Conservation (phyloP, 257 asterid genomes). For the Capsicum pubescens region DNA sequence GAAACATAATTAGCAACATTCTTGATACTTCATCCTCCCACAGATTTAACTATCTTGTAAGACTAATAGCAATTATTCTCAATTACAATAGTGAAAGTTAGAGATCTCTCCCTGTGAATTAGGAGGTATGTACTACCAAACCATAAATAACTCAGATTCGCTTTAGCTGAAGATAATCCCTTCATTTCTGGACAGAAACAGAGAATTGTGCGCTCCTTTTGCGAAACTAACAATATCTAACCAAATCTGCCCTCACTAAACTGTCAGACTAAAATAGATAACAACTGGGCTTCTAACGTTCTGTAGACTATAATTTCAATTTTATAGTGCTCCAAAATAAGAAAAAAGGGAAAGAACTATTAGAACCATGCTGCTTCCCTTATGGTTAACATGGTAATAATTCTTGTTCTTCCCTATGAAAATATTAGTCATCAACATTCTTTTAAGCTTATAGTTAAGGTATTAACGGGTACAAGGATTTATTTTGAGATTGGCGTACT, state of each 20-base stretch:
- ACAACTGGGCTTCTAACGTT: background rate
- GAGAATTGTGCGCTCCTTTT: background rate
- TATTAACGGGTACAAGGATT: background rate
- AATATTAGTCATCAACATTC: background rate
- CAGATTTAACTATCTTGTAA: constrained; percentile 7
- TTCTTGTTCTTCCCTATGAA: background rate
- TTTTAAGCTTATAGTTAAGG: background rate
- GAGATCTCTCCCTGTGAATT: background rate
- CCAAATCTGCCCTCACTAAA: background rate
- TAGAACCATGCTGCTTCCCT: background rate
- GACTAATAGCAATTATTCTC: background rate
- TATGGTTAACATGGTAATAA: constrained; percentile 7
- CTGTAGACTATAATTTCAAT: constrained; percentile 5
- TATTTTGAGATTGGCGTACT: background rate
- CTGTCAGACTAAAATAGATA: background rate
- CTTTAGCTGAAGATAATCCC: background rate
- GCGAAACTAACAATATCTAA: background rate
- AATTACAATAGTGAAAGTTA: background rate
- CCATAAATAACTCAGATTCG: background rate
- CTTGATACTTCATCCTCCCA: background rate
- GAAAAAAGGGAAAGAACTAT: background rate
- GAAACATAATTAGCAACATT: constrained; percentile 26
- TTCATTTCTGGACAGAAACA: background rate
- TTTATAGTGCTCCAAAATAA: background rate
- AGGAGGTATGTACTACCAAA: background rate